Conservation (phyloP, 148 eudicot genomes). For the Nepenthes mirabilis region DNA sequence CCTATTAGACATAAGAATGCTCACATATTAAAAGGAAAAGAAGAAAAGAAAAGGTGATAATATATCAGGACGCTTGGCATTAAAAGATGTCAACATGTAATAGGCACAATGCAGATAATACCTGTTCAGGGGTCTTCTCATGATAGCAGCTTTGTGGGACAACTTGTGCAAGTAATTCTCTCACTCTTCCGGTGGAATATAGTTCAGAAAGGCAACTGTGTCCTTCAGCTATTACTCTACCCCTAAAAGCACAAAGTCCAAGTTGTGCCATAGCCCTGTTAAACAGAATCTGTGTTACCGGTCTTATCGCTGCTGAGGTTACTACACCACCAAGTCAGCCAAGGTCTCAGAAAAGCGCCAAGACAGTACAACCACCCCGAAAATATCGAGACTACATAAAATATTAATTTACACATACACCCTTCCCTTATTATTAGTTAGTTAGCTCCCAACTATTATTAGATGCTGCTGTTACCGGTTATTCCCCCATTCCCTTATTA, state of each 20-base stretch:
- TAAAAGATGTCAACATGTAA: not conserved
- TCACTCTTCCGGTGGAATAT: constrained; percentile 87
- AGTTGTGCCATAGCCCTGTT: constrained; percentile 92
- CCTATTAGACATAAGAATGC: not conserved
- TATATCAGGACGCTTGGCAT: no score
- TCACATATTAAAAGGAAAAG: not conserved
- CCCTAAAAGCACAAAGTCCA: constrained; percentile 78
- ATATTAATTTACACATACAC: no score
- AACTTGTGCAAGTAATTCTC: constrained; percentile 86
- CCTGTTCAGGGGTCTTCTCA: constrained; percentile 94
- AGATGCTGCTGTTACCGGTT: no score
- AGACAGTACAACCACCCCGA: no score
- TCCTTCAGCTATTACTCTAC: constrained; percentile 58
- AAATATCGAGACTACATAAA: no score
- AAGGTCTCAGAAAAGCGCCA: no score
- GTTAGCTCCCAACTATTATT: no score
- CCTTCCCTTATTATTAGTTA: no score
- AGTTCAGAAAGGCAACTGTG: constrained; percentile 76
- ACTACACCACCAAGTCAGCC: no score
- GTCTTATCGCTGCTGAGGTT: no score
- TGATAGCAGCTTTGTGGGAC: constrained; percentile 83
- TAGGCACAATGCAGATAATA: constrained; percentile 5
- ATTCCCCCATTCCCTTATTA: no score
- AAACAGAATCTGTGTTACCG: constrained; percentile 58
- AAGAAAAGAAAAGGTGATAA: not conserved